Percentiles rank a stretch among this genome's conserved stretches.
phyloP scores from a whole-genome alignment of 176 grass and related monocot genomes.

The Lolium rigidum region DNA sequence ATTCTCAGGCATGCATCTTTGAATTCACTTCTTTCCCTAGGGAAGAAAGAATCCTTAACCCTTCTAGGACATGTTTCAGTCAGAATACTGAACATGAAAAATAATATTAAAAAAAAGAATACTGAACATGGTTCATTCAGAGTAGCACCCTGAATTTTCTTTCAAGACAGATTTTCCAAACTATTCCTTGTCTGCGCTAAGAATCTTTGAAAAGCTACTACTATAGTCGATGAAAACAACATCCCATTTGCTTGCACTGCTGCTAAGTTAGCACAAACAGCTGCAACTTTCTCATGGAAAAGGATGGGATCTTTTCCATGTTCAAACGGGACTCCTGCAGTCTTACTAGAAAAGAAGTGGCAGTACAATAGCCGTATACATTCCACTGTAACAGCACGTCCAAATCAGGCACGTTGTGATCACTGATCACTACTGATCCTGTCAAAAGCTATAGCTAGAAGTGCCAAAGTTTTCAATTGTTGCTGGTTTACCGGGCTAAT shows the following conservation, averaged over 20 bases:
- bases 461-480: slow-evolving; percentile 51
- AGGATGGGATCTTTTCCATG: slow-evolving; percentile 39
- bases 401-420: slow-evolving; percentile 46
- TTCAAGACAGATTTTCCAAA: slow-evolving; percentile 16
- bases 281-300: background rate
- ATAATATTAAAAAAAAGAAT: too few relatives aligned
- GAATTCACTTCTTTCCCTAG: background rate
- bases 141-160: background rate
- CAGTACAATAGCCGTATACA: slow-evolving; percentile 36
- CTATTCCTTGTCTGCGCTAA: background rate
- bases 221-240: slow-evolving; percentile 33
- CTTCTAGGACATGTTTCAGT: slow-evolving; percentile 29
- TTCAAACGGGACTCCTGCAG: slow-evolving; percentile 49
- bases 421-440: slow-evolving; percentile 31
- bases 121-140: slow-evolving; percentile 21
- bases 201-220: slow-evolving; percentile 37
- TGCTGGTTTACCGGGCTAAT: slow-evolving; percentile 9
- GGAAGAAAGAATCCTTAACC: slow-evolving; percentile 3
- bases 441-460: slow-evolving; percentile 50
- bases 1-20: background rate
- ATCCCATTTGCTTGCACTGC: background rate
- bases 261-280: slow-evolving; percentile 11
- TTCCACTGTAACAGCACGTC: slow-evolving; percentile 9
- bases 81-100: background rate
- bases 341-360: slow-evolving; percentile 12